These are phyloP conservation scores for Lomentospora prolificans DNA, from an alignment of 2,329 filamentous ascomycete species.

Conservation along the genomic window DNA sequence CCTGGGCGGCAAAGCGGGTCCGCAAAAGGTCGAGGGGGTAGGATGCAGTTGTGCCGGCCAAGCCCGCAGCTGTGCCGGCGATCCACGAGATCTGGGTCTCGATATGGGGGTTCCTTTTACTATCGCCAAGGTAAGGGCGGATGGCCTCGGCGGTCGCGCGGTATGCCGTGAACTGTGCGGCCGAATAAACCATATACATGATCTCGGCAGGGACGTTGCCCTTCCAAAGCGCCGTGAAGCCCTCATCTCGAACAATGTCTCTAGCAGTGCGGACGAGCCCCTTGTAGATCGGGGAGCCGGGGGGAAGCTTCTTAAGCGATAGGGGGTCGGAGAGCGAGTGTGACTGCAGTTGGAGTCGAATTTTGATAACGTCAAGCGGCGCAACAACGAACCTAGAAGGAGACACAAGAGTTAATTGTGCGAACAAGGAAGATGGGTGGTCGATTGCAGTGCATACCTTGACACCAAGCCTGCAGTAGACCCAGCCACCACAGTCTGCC, in stretches of 20 bases:
- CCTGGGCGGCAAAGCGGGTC: conserved; percentile 94
- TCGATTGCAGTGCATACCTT: conserved; percentile 49
- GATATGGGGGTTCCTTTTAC: conserved; percentile 49
- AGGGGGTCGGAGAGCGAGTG: conserved; percentile 72
- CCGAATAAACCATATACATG: conserved; percentile 86
- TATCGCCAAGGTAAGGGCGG: conserved; percentile 34
- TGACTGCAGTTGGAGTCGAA: conserved; percentile 87
- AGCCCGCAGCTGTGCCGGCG: conserved; percentile 74
- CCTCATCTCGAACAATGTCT: conserved; percentile 71
- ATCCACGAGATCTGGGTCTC: conserved; percentile 81
- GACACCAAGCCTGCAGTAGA: conserved; percentile 74
- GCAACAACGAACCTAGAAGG: conserved; percentile 74
- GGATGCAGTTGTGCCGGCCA: conserved; percentile 68
- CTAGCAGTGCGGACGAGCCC: conserved; percentile 68
- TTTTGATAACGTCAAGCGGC: conserved; percentile 95
- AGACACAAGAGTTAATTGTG: conserved; percentile 11
- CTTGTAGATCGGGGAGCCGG: conserved; percentile 47
- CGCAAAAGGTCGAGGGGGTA: conserved; percentile 91
- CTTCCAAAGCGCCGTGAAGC: conserved; percentile 85
- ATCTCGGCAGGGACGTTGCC: conserved; percentile 93
- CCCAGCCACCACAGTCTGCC: conserved; percentile 47
- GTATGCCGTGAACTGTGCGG: conserved; percentile 84
- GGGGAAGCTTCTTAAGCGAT: conserved; percentile 39
- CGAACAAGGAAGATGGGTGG: not conserved
- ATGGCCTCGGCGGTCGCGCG: conserved; percentile 62